Conservation (phyloP, 2,329 filamentous ascomycete genomes). For the Byssoonygena ceratinophila region DNA sequence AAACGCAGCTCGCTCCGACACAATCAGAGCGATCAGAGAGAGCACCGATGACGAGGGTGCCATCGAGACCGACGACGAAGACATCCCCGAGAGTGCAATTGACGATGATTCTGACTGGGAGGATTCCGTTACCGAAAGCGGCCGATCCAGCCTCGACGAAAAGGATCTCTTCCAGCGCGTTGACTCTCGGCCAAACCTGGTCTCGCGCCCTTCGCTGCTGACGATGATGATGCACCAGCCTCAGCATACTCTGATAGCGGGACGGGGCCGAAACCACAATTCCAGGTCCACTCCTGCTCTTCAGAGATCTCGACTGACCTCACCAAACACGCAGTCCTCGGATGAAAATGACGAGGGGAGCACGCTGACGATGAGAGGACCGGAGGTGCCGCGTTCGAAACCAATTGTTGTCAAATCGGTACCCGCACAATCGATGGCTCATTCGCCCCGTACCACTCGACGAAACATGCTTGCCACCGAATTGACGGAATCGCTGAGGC, state of each 20-base stretch:
- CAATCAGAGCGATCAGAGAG: constrained; percentile 54
- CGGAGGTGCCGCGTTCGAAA: constrained; percentile 60
- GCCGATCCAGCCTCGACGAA: constrained; percentile 71
- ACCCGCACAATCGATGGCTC: constrained; percentile 60
- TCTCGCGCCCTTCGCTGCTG: constrained; percentile 76
- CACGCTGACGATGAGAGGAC: constrained; percentile 51
- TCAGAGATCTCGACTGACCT: constrained; percentile 48
- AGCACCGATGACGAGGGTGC: constrained; percentile 46
- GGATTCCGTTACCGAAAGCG: constrained; percentile 66
- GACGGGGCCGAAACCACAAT: constrained; percentile 22
- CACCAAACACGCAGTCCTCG: constrained; percentile 55
- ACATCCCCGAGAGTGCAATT: constrained; percentile 70
- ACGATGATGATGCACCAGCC: constrained; percentile 79
- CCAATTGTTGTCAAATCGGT: constrained; percentile 66
- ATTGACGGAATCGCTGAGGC: constrained; percentile 81
- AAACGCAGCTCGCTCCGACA: constrained; percentile 49
- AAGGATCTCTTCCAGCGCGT: constrained; percentile 78
- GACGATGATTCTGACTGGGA: constrained; percentile 52
- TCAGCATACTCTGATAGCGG: constrained; percentile 56
- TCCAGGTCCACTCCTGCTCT: constrained; percentile 37
- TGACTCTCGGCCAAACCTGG: constrained; percentile 73
- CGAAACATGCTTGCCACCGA: constrained; percentile 94
- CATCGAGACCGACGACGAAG: constrained; percentile 52
- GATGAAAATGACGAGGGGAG: constrained; percentile 47
- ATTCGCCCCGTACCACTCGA: constrained; percentile 83